Conservation (phyloP, 495 filamentous ascomycete species). For the Bryoglossum gracile region DNA sequence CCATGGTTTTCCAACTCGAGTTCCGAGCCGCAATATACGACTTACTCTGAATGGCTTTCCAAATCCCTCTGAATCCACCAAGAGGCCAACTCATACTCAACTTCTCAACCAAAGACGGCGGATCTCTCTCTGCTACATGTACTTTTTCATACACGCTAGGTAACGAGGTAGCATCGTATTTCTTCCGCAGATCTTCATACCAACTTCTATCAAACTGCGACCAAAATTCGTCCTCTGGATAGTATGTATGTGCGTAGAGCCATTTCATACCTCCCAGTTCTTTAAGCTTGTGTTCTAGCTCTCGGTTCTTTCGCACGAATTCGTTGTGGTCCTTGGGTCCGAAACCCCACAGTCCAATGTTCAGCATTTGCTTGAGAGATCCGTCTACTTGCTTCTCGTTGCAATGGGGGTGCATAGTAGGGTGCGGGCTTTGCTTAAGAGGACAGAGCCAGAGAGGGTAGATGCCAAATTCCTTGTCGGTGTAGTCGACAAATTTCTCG, state of each 20-base stretch:
- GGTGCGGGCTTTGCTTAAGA: constrained; percentile 29
- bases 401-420: constrained; percentile 36
- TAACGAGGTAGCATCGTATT: constrained; percentile 44
- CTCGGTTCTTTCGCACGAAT: constrained; percentile 52
- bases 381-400: constrained; percentile 22
- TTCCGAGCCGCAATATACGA: constrained; percentile 18
- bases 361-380: constrained; percentile 17
- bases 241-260: constrained; percentile 57
- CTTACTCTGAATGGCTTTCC: constrained; percentile 21
- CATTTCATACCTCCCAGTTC: constrained; percentile 61
- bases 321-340: constrained; percentile 33
- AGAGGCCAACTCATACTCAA: constrained; percentile 15
- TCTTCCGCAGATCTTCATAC: constrained; percentile 45
- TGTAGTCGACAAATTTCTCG: constrained; percentile 46
- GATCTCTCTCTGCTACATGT: constrained; percentile 15
- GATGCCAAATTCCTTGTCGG: constrained; percentile 38
- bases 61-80: constrained; percentile 21
- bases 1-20: constrained; percentile 14
- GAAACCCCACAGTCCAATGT: constrained; percentile 50
- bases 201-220: constrained; percentile 39
- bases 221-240: constrained; percentile 49
- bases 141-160: constrained; percentile 54
- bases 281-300: constrained; percentile 54
- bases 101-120: not conserved
- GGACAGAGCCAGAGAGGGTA: constrained; percentile 58